Conservation (phyloP, 1,284 basidiomycete species). For the Vanrija sp. region DNA sequence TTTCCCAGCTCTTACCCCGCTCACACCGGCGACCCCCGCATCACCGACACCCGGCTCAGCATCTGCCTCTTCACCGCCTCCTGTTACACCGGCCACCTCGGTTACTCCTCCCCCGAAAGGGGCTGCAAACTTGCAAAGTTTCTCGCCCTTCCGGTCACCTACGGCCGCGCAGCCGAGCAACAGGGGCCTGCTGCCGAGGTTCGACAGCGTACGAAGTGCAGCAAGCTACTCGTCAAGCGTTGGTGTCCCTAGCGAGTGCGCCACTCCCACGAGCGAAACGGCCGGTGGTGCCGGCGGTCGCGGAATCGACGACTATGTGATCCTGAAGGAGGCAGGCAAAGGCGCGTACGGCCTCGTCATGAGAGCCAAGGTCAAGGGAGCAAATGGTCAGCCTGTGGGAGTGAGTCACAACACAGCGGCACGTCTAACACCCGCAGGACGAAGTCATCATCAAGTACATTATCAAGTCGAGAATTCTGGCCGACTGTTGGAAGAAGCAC, state of each 20-base stretch:
- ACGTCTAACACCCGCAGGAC: conserved; percentile 36
- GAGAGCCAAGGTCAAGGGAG: conserved; percentile 71
- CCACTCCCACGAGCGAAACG: conserved; percentile 40
- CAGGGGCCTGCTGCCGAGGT: conserved; percentile 14
- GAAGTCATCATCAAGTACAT: conserved; percentile 92
- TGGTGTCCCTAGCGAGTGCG: conserved; percentile 38
- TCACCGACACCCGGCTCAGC: background rate
- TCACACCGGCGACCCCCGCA: conserved; percentile 26
- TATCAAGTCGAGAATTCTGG: conserved; percentile 95
- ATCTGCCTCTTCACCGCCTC: background rate
- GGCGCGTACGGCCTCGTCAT: conserved; percentile 98
- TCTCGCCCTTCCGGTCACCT: conserved; percentile 43
- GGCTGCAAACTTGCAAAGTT: conserved; percentile 30
- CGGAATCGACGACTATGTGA: conserved; percentile 54
- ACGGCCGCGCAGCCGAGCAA: conserved; percentile 7
- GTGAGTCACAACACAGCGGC: conserved; percentile 55
- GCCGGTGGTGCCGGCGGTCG: conserved; percentile 43
- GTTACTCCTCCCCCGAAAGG: background rate
- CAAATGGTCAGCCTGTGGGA: conserved; percentile 67
- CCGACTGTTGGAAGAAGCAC: conserved; percentile 99
- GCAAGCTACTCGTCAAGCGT: conserved; percentile 42
- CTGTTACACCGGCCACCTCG: background rate
- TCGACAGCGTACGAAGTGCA: conserved; percentile 24
- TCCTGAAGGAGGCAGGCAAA: conserved; percentile 81
- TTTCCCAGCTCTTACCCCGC: conserved; percentile 30